Conservation (phyloP, 1,139 yeast genomes). For the Magnusiomyces tetraspermus region DNA sequence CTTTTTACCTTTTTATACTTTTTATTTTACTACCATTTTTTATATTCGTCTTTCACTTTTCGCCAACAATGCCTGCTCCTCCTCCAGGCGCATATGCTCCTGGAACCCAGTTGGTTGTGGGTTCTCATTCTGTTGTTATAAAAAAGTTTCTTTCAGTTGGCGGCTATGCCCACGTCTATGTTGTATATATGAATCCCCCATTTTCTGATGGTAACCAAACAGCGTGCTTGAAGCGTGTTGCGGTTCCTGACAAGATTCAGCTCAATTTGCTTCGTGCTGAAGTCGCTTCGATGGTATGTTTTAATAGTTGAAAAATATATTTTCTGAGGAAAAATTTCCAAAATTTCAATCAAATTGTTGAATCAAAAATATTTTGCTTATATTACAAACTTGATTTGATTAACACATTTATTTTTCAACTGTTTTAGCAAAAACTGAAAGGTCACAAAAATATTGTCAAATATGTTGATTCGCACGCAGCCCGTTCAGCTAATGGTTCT, state of each 20-base stretch:
- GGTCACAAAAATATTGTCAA: constrained; percentile 76
- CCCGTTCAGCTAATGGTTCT: constrained; percentile 41
- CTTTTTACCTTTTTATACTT: too few relatives aligned
- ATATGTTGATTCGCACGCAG: constrained; percentile 91
- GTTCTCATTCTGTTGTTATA: constrained; percentile 51
- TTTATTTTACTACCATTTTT: neutral
- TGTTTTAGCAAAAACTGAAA: constrained; percentile 47
- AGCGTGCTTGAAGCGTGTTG: constrained; percentile 63
- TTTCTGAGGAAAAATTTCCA: too few relatives aligned
- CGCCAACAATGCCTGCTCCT: constrained; percentile 4
- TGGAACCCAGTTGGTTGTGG: constrained; percentile 60
- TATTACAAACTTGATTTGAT: neutral
- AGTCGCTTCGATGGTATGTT: constrained; percentile 59
- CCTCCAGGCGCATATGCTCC: constrained; percentile 48
- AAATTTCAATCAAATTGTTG: too few relatives aligned
- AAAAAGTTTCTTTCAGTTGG: constrained; percentile 58
- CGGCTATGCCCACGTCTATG: constrained; percentile 74
- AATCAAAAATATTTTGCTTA: neutral
- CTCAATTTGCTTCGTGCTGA: constrained; percentile 61
- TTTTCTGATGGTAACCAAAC: constrained; percentile 23
- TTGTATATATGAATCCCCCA: constrained; percentile 47
- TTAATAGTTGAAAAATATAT: neutral
- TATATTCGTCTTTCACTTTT: too few relatives aligned
- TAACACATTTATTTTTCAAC: neutral
- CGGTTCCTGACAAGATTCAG: constrained; percentile 65